Base-by-base conservation (phyloP, 192 early-diverging fungal species). In the Funneliformis geosporum region DNA sequence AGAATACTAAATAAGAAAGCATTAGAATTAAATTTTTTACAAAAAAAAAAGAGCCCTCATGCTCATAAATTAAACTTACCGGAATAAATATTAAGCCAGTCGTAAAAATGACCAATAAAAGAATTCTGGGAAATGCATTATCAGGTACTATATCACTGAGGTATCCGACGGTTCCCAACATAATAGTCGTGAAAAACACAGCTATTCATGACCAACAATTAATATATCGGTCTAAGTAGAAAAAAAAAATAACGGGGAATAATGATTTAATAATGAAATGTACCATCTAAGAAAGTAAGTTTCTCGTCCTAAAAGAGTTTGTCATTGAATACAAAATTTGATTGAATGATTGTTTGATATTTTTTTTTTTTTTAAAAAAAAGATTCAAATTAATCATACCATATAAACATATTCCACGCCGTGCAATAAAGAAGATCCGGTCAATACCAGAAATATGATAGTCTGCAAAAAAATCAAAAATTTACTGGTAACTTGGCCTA, bases 81-180 rank as follows among this genome's bases (percentile, higher is more conserved):
- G 77, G 77, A 79, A 79, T 79, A 59, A 79, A 79, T 38, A 79
- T 70, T 4, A 79, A 28, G 42, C 77, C 77, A 43, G 40, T 70
- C 11, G 47, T 70, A 70, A 79, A 79, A 23, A 79, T 79, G 21
- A 39, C 65, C 38, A 79, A 43, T 16, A 79, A 44, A 68, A 79
- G 65, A 50, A 79, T 42, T 25, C 77, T 38, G 25, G 77, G 77
- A 47, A 79, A 68, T 25, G 77, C 66, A 38, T 43, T 43, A 70
- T 79, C 66, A 10, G 77, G 77, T 59, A 79, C 67, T 70, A 79
- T 70, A 40, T 79, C 77, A 70, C 65, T 79, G n/a, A 79, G 44
- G 55, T 79, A 79, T 5, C 77, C 77, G 21, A 79, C 77, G 27
- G 77, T 79, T 7, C 77, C 77, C 77, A 79, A 79, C 77, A 79